phyloP scores from a whole-genome alignment of 768 basidiomycete genomes.

The Asterophora lycoperdoides region DNA sequence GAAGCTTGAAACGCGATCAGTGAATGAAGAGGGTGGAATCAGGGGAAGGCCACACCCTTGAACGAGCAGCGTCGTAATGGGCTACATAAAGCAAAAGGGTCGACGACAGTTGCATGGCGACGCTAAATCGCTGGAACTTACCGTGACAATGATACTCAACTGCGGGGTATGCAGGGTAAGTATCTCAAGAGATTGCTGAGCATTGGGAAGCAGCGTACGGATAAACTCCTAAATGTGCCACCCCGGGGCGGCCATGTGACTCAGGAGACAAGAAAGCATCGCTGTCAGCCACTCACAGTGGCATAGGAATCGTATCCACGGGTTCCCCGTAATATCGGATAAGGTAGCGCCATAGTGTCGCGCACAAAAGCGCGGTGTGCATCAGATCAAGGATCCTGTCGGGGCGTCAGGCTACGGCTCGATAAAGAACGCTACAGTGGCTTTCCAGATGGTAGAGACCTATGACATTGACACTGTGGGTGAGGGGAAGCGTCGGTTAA shows the following conservation, averaged over 20 bases:
- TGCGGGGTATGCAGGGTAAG: neutral
- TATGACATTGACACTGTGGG: no score
- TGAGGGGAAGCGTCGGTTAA: no score
- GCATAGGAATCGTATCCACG: conserved; percentile 18
- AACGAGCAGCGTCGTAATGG: conserved; percentile 20
- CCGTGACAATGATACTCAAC: conserved; percentile 21
- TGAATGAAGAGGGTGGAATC: neutral
- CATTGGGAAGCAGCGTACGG: conserved; percentile 3
- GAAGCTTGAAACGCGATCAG: conserved; percentile 13
- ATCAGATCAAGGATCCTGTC: conserved; percentile 22
- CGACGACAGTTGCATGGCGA: no score
- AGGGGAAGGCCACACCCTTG: neutral
- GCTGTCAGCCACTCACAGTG: conserved; percentile 16
- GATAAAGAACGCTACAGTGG: neutral
- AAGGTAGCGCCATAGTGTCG: conserved; percentile 24
- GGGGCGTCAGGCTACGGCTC: neutral
- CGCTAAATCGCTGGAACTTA: neutral
- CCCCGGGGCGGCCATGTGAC: neutral
- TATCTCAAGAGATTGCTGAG: no score
- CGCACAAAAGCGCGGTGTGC: conserved; percentile 24
- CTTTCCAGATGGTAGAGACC: conserved; percentile 32
- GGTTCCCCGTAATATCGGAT: conserved; percentile 19
- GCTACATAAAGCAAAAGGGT: conserved; percentile 13
- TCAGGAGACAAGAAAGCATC: neutral
- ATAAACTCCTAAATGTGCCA: conserved; percentile 3